Conservation (phyloP, 345 rosid genomes). For the Combretum micranthum region DNA sequence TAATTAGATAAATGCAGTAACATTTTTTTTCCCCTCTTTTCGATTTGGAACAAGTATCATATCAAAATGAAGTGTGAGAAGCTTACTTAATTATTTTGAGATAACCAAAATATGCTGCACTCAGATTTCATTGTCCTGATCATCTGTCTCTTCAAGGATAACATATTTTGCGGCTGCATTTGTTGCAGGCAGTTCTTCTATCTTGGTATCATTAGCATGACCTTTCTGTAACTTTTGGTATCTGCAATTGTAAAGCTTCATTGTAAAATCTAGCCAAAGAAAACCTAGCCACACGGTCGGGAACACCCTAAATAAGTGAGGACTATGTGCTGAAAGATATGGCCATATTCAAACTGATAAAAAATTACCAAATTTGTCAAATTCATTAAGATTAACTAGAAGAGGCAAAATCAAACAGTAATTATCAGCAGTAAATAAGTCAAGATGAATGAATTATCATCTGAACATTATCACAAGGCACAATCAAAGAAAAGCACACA, state of each 20-base stretch:
- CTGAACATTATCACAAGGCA: too few species aligned
- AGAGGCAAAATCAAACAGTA: too few species aligned
- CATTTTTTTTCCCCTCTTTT: too few species aligned
- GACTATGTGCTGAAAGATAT: too few species aligned
- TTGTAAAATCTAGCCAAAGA: background rate
- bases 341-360: too few species aligned
- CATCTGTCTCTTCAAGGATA: constrained; percentile 85
- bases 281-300: background rate
- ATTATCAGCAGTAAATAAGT: too few species aligned
- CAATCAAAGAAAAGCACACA: too few species aligned
- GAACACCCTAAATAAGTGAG: background rate
- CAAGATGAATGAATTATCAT: too few species aligned
- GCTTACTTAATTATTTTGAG: background rate
- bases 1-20: too few species aligned
- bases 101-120: constrained; percentile 1
- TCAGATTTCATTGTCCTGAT: constrained; percentile 43
- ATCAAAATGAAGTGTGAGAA: background rate
- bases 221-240: constrained; percentile 61
- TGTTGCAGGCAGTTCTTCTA: constrained; percentile 11
- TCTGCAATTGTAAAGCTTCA: constrained; percentile 24
- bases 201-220: constrained; percentile 28
- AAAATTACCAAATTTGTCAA: too few species aligned
- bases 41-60: too few species aligned
- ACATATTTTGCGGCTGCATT: constrained; percentile 59
- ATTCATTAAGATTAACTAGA: too few species aligned